These are phyloP conservation scores for Tetrapyrgos nigripes DNA, from an alignment of 1,284 basidiomycete genomes.

Conservation along the genomic window DNA sequence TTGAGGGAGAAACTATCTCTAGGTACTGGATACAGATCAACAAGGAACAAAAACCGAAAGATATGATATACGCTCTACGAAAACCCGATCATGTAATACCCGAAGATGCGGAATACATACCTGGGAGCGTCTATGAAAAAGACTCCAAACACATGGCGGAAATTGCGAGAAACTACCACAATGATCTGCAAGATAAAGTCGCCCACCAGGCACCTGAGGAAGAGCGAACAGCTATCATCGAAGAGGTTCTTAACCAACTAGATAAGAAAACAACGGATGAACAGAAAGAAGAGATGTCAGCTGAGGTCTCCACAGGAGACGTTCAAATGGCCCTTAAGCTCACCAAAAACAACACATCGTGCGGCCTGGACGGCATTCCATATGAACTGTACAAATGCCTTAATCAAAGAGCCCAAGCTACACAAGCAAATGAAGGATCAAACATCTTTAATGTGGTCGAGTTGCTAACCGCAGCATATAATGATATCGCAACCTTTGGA, in stretches of 20 bases:
- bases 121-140: too few relatives aligned
- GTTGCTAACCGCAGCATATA: too few relatives aligned
- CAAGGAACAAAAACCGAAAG: slow-evolving; percentile 22
- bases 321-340: slow-evolving; percentile 15
- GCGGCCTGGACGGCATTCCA: slow-evolving; percentile 34
- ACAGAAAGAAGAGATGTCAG: neutral
- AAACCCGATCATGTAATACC: slow-evolving; percentile 1
- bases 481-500: slow-evolving; percentile 34
- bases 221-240: neutral
- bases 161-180: too few relatives aligned
- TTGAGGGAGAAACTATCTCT: slow-evolving; percentile 30
- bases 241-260: neutral
- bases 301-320: neutral
- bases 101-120: neutral
- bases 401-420: neutral
- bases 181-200: slow-evolving; percentile 2
- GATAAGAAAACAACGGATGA: neutral
- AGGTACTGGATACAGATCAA: slow-evolving; percentile 36
- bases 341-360: too few relatives aligned
- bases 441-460: slow-evolving; percentile 2
- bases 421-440: neutral
- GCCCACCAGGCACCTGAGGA: neutral
- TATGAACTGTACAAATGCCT: slow-evolving; percentile 34
- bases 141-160: too few relatives aligned
- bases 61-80: slow-evolving; percentile 18